These are phyloP conservation scores for Metschnikowia shivogae DNA, from an alignment of 805 yeast species.

Conservation along the genomic window DNA sequence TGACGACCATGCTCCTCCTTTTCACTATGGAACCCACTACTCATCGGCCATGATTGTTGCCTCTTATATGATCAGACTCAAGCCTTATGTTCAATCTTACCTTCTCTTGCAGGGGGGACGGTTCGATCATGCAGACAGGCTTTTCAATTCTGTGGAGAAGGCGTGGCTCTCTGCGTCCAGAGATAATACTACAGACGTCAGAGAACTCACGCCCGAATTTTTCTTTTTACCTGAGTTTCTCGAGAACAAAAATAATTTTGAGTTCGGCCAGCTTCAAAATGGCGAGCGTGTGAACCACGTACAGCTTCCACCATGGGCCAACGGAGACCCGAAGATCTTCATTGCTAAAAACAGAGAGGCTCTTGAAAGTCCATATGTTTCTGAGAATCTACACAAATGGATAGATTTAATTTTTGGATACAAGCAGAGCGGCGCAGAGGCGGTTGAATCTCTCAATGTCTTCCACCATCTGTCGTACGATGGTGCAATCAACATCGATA, in stretches of 20 bases:
- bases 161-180: constrained; percentile 78
- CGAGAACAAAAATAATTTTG: constrained; percentile 57
- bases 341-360: constrained; percentile 77
- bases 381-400: constrained; percentile 75
- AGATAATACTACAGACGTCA: constrained; percentile 81
- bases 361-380: constrained; percentile 76
- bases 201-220: constrained; percentile 86
- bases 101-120: constrained; percentile 79
- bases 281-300: constrained; percentile 61
- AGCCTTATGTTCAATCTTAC: constrained; percentile 80
- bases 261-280: constrained; percentile 68
- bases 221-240: constrained; percentile 78
- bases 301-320: constrained; percentile 77
- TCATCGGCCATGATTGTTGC: constrained; percentile 93
- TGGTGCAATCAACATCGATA: constrained; percentile 76
- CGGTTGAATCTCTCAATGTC: constrained; percentile 65
- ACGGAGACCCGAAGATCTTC: constrained; percentile 69
- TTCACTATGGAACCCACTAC: constrained; percentile 91
- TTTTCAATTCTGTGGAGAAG: constrained; percentile 68
- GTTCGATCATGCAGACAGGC: constrained; percentile 83
- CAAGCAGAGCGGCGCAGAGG: constrained; percentile 71
- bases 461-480: constrained; percentile 82
- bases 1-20: constrained; percentile 63
- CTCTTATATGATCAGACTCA: constrained; percentile 68
- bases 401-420: constrained; percentile 79